Percentiles rank a stretch among this genome's conserved stretches.
These are phyloP conservation scores for Kentomonas sorsogonicus DNA, from an alignment of 208 protist genomes.

Conservation along the genomic window DNA sequence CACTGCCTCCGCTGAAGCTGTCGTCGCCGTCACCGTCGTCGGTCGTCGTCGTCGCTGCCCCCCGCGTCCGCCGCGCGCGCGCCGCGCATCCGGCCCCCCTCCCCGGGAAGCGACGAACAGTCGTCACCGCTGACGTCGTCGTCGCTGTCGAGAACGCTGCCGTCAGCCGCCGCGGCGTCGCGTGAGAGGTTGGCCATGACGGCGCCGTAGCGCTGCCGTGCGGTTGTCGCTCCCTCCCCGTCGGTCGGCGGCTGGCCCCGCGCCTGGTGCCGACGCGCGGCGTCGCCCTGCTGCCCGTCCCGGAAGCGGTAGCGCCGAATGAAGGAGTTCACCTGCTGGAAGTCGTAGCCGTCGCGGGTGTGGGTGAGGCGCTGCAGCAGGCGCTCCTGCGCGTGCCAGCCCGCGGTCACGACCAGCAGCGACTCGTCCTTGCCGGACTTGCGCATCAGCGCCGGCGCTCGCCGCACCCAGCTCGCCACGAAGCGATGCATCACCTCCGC, in stretches of 20 bases:
- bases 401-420: neutral
- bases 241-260: too few relatives aligned
- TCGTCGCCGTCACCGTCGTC: constrained; percentile 2
- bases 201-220: neutral
- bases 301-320: constrained; percentile 39
- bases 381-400: constrained; percentile 25
- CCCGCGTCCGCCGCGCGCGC: neutral
- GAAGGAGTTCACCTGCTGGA: constrained; percentile 57
- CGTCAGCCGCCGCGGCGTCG: neutral
- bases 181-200: neutral
- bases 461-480: constrained; percentile 45
- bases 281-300: constrained; percentile 30
- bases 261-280: neutral
- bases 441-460: too few relatives aligned
- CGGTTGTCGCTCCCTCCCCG: too few relatives aligned
- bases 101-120: neutral
- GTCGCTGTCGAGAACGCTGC: constrained; percentile 4
- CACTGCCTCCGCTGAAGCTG: neutral
- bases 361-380: constrained; percentile 54
- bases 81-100: neutral
- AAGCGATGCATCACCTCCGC: constrained; percentile 54
- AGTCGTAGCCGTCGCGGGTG: constrained; percentile 41
- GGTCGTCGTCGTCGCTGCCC: neutral
- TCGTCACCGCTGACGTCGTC: constrained; percentile 15
- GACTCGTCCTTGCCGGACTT: too few relatives aligned